Percentiles rank a stretch among this genome's conserved stretches.
phyloP scores from a whole-genome alignment of 495 filamentous ascomycete species.

The Tuber aestivum region DNA sequence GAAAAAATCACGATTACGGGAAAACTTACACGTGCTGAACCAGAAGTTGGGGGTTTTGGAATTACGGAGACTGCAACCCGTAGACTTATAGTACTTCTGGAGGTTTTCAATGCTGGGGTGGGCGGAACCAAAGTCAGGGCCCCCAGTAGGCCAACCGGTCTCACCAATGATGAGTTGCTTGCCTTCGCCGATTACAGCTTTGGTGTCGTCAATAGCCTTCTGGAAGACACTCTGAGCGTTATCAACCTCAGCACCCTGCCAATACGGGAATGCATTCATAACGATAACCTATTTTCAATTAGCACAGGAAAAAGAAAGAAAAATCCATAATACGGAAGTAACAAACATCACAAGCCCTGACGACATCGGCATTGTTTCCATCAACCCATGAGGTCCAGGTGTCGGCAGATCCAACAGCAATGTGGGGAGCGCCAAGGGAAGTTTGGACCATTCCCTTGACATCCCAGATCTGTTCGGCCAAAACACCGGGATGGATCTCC shows the following conservation, averaged over 20 bases:
- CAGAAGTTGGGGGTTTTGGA: slow-evolving; percentile 34
- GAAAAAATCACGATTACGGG: background rate
- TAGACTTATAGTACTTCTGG: slow-evolving; percentile 69
- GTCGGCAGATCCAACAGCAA: slow-evolving; percentile 77
- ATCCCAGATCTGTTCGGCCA: slow-evolving; percentile 41
- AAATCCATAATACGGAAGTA: slow-evolving; percentile 50
- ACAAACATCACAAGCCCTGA: slow-evolving; percentile 69
- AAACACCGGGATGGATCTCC: slow-evolving; percentile 21
- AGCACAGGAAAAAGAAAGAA: background rate
- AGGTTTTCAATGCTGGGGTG: slow-evolving; percentile 63
- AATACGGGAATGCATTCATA: slow-evolving; percentile 43
- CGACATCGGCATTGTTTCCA: slow-evolving; percentile 61
- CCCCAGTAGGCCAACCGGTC: slow-evolving; percentile 78
- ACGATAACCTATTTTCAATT: slow-evolving; percentile 28
- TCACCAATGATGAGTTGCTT: slow-evolving; percentile 86
- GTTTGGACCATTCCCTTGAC: slow-evolving; percentile 43
- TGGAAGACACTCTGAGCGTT: slow-evolving; percentile 51
- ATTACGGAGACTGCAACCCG: slow-evolving; percentile 55
- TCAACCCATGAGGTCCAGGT: slow-evolving; percentile 87
- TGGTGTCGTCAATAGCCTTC: slow-evolving; percentile 60
- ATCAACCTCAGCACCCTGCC: slow-evolving; percentile 34
- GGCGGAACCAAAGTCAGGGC: slow-evolving; percentile 55
- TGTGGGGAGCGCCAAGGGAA: slow-evolving; percentile 23
- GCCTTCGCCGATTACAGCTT: slow-evolving; percentile 50
- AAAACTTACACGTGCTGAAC: slow-evolving; percentile 32